Percentiles rank a stretch among this genome's conserved stretches.
These are phyloP conservation scores for Pilobolus umbonatus DNA, from an alignment of 192 early-diverging fungal genomes.

Conservation along the genomic window DNA sequence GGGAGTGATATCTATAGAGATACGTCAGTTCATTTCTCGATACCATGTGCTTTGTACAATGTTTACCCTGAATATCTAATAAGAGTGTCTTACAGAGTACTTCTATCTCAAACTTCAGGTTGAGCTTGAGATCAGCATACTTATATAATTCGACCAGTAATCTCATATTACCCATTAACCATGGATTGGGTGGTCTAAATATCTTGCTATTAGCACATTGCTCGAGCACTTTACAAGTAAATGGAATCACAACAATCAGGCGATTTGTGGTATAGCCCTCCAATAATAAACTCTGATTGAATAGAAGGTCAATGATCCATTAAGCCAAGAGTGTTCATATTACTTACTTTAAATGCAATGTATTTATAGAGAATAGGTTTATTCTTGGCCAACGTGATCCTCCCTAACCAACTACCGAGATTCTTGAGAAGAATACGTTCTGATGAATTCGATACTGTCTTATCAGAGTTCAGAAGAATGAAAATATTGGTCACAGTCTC, in stretches of 20 bases:
- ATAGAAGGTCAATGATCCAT: background rate
- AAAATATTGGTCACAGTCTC: slow-evolving; percentile 87
- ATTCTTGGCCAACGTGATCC: slow-evolving; percentile 87
- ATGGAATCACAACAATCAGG: slow-evolving; percentile 95
- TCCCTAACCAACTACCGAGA: slow-evolving; percentile 94
- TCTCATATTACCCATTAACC: slow-evolving; percentile 93
- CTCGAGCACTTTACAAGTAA: slow-evolving; percentile 96
- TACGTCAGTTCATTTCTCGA: background rate
- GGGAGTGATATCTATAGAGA: slow-evolving; percentile 49
- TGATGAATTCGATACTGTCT: slow-evolving; percentile 81
- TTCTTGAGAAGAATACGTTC: slow-evolving; percentile 93
- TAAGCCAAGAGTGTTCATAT: background rate
- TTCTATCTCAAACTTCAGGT: slow-evolving; percentile 97
- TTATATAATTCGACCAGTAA: slow-evolving; percentile 91
- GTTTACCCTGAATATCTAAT: slow-evolving; percentile 67
- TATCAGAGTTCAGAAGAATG: slow-evolving; percentile 88
- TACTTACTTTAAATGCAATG: slow-evolving; percentile 80
- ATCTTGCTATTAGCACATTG: slow-evolving; percentile 79
- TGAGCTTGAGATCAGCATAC: slow-evolving; percentile 89
- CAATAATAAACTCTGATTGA: slow-evolving; percentile 69
- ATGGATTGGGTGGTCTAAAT: slow-evolving; percentile 95
- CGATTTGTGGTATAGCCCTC: slow-evolving; percentile 86
- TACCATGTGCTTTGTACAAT: background rate
- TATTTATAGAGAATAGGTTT: slow-evolving; percentile 93
- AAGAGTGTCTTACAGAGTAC: slow-evolving; percentile 90